Evolutionary conservation across 2,329 filamentous ascomycete species (phyloP).

Genomic region (Elsinoe ampelina): DNA sequence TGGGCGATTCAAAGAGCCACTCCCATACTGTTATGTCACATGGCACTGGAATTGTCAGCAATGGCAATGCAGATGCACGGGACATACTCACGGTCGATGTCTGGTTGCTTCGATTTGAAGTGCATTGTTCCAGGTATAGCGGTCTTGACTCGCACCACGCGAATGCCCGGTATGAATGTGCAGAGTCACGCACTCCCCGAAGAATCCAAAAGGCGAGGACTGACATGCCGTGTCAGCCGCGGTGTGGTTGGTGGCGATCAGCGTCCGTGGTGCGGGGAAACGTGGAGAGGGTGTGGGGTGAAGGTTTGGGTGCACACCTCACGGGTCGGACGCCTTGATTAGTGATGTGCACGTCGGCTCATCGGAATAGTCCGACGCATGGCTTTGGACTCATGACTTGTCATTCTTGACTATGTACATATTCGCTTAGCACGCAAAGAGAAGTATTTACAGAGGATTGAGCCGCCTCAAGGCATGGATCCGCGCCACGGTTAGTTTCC

Average conservation of each 20-base stretch:
- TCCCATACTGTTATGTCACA: conserved; percentile 49
- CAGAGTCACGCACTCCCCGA: too few relatives aligned
- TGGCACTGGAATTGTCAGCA: conserved; percentile 36
- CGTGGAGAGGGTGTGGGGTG: background rate
- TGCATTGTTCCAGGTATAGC: conserved; percentile 10
- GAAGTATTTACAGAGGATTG: background rate
- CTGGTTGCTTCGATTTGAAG: conserved; percentile 33
- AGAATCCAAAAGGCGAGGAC: too few relatives aligned
- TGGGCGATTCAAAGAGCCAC: conserved; percentile 50
- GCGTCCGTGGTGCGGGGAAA: background rate
- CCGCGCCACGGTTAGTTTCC: background rate
- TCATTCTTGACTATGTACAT: background rate
- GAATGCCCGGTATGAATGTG: too few relatives aligned
- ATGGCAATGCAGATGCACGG: conserved; percentile 10
- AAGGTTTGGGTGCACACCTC: background rate
- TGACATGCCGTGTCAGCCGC: background rate
- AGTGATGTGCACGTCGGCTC: too few relatives aligned
- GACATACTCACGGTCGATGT: conserved; percentile 27
- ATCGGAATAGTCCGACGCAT: background rate
- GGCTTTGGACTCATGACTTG: background rate
- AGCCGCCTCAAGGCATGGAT: background rate
- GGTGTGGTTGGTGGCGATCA: background rate
- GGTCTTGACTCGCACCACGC: too few relatives aligned
- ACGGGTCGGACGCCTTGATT: too few relatives aligned
- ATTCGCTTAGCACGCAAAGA: background rate